A percentile compares a stretch with the other conserved stretches of the same genome.
Evolutionary conservation across 163 green algal species (phyloP).

Genomic region (Prototheca wickerhamii): DNA sequence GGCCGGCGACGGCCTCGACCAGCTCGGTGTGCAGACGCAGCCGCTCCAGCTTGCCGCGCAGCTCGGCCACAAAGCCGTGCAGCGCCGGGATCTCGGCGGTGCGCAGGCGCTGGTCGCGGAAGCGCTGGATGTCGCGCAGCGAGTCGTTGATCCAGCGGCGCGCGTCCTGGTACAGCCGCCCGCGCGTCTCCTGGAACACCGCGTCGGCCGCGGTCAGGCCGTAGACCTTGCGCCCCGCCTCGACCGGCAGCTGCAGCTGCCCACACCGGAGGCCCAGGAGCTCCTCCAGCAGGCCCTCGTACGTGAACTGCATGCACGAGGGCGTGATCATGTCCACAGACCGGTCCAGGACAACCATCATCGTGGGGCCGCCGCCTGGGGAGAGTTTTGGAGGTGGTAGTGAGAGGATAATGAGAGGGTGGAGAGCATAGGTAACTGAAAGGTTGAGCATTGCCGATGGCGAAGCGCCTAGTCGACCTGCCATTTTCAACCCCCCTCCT

Average conservation of each 20-base stretch:
- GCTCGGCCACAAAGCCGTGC: conserved; percentile 30
- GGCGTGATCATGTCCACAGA: conserved; percentile 79
- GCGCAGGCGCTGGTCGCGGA: conserved; percentile 25
- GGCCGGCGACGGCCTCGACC: conserved; percentile 19
- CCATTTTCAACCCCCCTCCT: background rate
- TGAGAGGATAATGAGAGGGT: background rate
- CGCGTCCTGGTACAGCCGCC: conserved; percentile 26
- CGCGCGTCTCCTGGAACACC: conserved; percentile 52
- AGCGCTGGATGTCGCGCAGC: conserved; percentile 30
- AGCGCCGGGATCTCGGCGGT: conserved; percentile 25
- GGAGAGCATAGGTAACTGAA: too few relatives aligned
- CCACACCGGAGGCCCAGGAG: conserved; percentile 61
- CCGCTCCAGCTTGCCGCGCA: conserved; percentile 28
- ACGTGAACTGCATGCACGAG: conserved; percentile 87
- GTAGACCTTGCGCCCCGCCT: conserved; percentile 13
- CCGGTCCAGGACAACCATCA: conserved; percentile 72
- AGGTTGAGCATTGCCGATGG: too few relatives aligned
- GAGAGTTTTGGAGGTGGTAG: background rate
- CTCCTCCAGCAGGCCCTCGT: conserved; percentile 91
- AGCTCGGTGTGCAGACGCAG: conserved; percentile 29
- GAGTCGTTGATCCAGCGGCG: conserved; percentile 31
- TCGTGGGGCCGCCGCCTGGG: conserved; percentile 40
- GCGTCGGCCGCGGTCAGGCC: conserved; percentile 55
- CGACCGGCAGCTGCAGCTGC: conserved; percentile 9
- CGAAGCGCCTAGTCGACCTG: too few relatives aligned